Percentiles rank a stretch among this genome's conserved stretches.
phyloP scores from a whole-genome alignment of 75 land plant genomes.

The Pinus albicaulis region DNA sequence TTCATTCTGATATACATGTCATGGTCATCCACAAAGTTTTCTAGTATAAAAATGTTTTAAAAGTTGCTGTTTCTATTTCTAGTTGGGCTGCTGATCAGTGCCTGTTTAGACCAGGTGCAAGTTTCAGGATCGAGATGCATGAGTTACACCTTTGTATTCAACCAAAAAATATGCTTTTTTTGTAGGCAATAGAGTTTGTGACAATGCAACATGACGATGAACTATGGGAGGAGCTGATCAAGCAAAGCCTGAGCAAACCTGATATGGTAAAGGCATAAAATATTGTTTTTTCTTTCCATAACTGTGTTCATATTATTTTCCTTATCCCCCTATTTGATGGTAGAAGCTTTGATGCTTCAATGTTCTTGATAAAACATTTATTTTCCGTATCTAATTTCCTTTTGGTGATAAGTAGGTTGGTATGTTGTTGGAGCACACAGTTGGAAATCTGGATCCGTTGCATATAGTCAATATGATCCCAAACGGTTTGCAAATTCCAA shows the following conservation, averaged over 20 bases:
- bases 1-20: conserved; percentile 13
- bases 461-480: conserved; percentile 89
- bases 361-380: background rate
- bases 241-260: conserved; percentile 83
- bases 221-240: conserved; percentile 94
- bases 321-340: background rate
- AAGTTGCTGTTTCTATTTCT: background rate
- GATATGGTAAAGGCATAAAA: conserved; percentile 67
- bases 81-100: background rate
- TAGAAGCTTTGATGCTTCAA: background rate
- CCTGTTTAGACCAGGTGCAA: background rate
- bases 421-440: conserved; percentile 89
- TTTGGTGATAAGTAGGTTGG: conserved; percentile 64
- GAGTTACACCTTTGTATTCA: background rate
- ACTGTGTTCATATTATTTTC: background rate
- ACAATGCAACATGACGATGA: conserved; percentile 92
- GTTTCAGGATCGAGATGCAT: background rate
- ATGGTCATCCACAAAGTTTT: background rate
- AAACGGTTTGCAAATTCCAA: conserved; percentile 80
- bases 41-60: background rate
- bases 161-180: background rate
- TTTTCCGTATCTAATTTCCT: background rate
- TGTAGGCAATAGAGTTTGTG: conserved; percentile 96
- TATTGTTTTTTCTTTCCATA: background rate
- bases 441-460: conserved; percentile 97